Evolutionary conservation across 805 yeast species (phyloP).

Genomic region (Yarrowia sp.): DNA sequence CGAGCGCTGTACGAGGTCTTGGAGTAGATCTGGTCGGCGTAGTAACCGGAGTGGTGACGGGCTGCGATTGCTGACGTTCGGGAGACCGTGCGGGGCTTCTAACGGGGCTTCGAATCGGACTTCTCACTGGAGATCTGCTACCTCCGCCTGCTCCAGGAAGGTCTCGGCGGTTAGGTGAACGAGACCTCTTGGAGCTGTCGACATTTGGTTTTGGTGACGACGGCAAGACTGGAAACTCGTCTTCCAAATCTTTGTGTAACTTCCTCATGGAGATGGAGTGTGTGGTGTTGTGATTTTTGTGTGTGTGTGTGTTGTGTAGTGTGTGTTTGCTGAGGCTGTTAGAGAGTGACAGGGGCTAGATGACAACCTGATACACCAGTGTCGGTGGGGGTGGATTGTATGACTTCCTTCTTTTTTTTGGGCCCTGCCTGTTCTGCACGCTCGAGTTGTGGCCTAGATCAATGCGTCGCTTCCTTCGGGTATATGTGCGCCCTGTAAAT

Average conservation of each 20-base stretch:
- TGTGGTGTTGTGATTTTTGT: neutral
- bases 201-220: slow-evolving; percentile 1
- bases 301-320: neutral
- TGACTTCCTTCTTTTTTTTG: neutral
- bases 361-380: too few relatives aligned
- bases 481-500: slow-evolving; percentile 4
- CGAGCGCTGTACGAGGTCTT: neutral
- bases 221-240: slow-evolving; percentile 24
- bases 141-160: slow-evolving; percentile 13
- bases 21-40: slow-evolving; percentile 2
- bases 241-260: slow-evolving; percentile 22
- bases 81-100: slow-evolving; percentile 1
- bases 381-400: neutral
- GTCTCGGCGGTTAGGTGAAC: slow-evolving; percentile 3
- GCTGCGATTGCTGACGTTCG: neutral
- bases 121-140: neutral
- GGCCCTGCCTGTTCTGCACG: neutral
- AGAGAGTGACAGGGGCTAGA: neutral
- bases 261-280: neutral
- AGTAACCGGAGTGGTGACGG: neutral
- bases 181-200: neutral
- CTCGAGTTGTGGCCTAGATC: neutral
- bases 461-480: neutral
- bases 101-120: neutral
- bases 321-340: neutral